These are phyloP conservation scores for Glaciozyma antarctica DNA, from an alignment of 768 basidiomycete species.

Conservation along the genomic window DNA sequence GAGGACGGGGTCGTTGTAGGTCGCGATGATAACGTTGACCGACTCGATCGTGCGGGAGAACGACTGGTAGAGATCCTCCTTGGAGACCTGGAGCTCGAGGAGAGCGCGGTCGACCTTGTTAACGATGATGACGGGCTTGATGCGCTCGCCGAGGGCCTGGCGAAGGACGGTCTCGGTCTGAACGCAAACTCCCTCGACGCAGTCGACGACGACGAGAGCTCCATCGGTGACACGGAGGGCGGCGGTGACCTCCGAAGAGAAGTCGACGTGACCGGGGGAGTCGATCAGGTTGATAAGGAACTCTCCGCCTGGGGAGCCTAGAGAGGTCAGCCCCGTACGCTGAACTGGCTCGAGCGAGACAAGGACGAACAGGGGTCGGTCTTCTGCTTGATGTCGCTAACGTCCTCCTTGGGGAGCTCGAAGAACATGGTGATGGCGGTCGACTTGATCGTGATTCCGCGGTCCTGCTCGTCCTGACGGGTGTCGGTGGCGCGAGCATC, in stretches of 20 bases:
- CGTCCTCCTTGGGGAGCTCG: slow-evolving; percentile 81
- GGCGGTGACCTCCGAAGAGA: slow-evolving; percentile 99
- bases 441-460: slow-evolving; percentile 99
- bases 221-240: slow-evolving; percentile 99
- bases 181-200: slow-evolving; percentile 98
- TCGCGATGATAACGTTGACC: slow-evolving; percentile 97
- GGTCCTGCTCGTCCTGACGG: slow-evolving; percentile 95
- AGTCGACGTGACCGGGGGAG: slow-evolving; percentile 99
- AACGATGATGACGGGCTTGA: slow-evolving; percentile 98
- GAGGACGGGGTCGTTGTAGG: slow-evolving; percentile 83
- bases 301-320: slow-evolving; percentile 54
- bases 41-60: slow-evolving; percentile 96
- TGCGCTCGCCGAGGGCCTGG: slow-evolving; percentile 92
- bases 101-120: slow-evolving; percentile 99
- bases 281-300: slow-evolving; percentile 99
- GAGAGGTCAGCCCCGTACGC: background rate
- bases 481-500: slow-evolving; percentile 90
- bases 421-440: slow-evolving; percentile 99
- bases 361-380: slow-evolving; percentile 51
- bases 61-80: slow-evolving; percentile 94
- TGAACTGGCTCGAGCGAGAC: background rate
- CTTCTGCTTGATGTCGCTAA: slow-evolving; percentile 80
- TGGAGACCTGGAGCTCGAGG: slow-evolving; percentile 91
- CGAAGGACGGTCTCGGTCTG: slow-evolving; percentile 99
- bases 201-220: slow-evolving; percentile 98